Evolutionary conservation across 352 stramenopile species (phyloP), one percentile per base, ranked within the genome.

Genomic region (Elongisporangium anandrum): DNA sequence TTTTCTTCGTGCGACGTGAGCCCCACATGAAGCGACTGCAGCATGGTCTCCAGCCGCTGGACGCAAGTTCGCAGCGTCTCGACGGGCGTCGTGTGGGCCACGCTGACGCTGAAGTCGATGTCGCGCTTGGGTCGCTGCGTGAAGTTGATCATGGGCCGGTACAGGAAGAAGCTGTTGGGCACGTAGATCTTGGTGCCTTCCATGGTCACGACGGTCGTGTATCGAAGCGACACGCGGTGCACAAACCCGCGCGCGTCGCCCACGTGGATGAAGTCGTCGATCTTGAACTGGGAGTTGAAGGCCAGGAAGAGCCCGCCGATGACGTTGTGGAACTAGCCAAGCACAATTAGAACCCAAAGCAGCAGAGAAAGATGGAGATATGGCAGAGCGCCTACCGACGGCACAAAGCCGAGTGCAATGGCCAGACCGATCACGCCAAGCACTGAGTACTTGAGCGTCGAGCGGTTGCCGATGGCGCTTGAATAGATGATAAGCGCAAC

Each of bases 61-160:
- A 94, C 63, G 39, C 77, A 85, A 16, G 79, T 56, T 16, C 82
- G 81, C 10, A 95, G 69, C 10, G 66, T 85, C 22, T 88, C 70
- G 6, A 91, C 77, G 1, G 80, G 47, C 12, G 84, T 92, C 39
- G 66, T 56, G 9, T 71, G 64, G 2, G 83, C 81, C 7, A 95
- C 81, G 22, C 70, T 64, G 12, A 94, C 73, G 20, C 74, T 76
- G 21, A 95, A 81, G 56, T 94, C 79, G 24, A 95, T 80, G 50
- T 93, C 79, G 26, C 83, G 75, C 59, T 95, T 95, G 2, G 87
- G 87, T 0, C 84, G 82, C 57, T 94, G 83, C 50, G 85, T 88
- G 58, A 85, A 95, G 59, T 95, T 95, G 29, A 95, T 79, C 87
- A 95, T 94, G 22, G 84, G 87, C 52, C 93, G 93, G 78, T 92